Base-by-base conservation (phyloP, 805 yeast species). In the Kazachstania kunashirensis region DNA sequence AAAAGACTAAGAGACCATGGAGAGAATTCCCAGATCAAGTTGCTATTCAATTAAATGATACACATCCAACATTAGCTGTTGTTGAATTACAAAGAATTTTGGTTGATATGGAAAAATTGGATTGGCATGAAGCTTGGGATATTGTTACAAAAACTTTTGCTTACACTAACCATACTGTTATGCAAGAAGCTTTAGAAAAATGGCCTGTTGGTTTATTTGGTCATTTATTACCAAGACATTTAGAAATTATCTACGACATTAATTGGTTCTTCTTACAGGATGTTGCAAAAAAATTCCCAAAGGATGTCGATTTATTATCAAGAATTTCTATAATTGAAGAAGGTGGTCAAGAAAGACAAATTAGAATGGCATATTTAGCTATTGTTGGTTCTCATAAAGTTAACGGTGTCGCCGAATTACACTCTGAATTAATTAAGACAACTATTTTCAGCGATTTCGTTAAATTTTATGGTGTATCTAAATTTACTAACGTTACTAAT, bases 341-440 rank as follows among this genome's bases (percentile, higher is more conserved):
- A 59, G 39, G 47, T 28, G 48, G 49, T 24, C 62, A 65, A 31
- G 83, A 84, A 40, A 85, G 84, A 65, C 83, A 81, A 45, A 84
- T 86, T 37, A 75, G 95, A 60, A 86, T 86, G 96, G 96, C 96
- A 2, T 76, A 68, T 55, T 70, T 86, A 55, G 96, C 96, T 16
- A 78, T 86, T 48, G 73, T 86, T 52, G 96, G 96, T 13, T 82
- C 95, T 8, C 95, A 88, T 61, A 82, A 76, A 58, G 95, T 86
- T 38, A 86, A 86, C 55, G 96, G 96, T 62, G 96, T 86, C 41
- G 96, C 96, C 13, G 96, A 86, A 61, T 67, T 86, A 52, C 96
- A 86, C 63, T 84, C 95, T 20, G 95, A 86, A 57, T 72, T 86
- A 57, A 82, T 86, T 60, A 81, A 74, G 59, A 83, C 92, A 23